A percentile compares a stretch with the other conserved stretches of the same genome.
Evolutionary conservation across 768 basidiomycete genomes (phyloP).

Genomic region (Tylopilus rubrobrunneus): DNA sequence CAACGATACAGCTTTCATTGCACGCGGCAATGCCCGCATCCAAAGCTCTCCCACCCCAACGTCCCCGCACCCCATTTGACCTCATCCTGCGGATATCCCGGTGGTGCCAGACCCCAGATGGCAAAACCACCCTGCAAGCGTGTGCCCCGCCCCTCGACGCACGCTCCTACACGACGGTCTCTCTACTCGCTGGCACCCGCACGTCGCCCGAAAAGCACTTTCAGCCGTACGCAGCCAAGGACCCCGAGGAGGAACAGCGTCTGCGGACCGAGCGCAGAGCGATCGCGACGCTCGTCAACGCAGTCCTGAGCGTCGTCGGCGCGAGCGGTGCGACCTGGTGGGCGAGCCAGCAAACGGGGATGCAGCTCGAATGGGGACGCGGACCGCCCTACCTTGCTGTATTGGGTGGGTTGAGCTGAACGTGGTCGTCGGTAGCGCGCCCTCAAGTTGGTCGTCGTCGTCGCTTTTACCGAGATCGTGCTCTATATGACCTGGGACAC

Average conservation of each 20-base stretch:
- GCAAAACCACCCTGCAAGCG: slow-evolving; percentile 36
- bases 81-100: slow-evolving; percentile 56
- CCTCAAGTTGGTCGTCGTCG: slow-evolving; percentile 60
- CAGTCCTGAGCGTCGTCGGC: slow-evolving; percentile 62
- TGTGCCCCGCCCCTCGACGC: slow-evolving; percentile 45
- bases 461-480: slow-evolving; percentile 65
- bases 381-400: too few relatives aligned
- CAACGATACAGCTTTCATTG: too few relatives aligned
- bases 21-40: too few relatives aligned
- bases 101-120: slow-evolving; percentile 62
- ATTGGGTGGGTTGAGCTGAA: slow-evolving; percentile 4
- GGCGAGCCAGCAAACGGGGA: slow-evolving; percentile 59
- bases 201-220: slow-evolving; percentile 78
- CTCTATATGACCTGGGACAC: slow-evolving; percentile 75
- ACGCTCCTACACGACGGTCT: slow-evolving; percentile 61
- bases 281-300: slow-evolving; percentile 68
- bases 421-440: slow-evolving; percentile 41
- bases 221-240: slow-evolving; percentile 44
- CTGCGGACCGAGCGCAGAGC: slow-evolving; percentile 55
- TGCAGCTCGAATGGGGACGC: slow-evolving; percentile 76
- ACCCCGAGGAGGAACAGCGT: slow-evolving; percentile 45
- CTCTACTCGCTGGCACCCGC: slow-evolving; percentile 71
- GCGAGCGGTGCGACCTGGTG: slow-evolving; percentile 71
- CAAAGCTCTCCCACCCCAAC: too few relatives aligned
- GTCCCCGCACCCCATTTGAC: slow-evolving; percentile 63